phyloP scores from a whole-genome alignment of 768 basidiomycete genomes.

The Tubosaeta sp. region DNA sequence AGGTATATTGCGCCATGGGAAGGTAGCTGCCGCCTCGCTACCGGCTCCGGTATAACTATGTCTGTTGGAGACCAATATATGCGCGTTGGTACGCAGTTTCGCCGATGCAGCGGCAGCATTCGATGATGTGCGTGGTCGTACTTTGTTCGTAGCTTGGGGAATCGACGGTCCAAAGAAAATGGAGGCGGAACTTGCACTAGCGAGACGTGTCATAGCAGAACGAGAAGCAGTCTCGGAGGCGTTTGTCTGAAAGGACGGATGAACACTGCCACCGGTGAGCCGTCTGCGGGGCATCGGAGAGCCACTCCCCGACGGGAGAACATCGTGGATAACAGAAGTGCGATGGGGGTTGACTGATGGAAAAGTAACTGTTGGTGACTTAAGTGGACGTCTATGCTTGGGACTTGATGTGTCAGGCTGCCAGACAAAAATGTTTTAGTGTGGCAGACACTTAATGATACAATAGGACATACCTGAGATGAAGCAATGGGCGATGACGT shows the following conservation, averaged over 20 bases:
- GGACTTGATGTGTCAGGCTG: conserved; percentile 18
- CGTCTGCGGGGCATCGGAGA: conserved; percentile 57
- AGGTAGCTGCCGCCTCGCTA: conserved; percentile 26
- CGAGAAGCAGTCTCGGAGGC: conserved; percentile 27
- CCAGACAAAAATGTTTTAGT: neutral
- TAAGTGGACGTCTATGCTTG: conserved; percentile 6
- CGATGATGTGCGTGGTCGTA: conserved; percentile 23
- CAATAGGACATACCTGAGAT: conserved; percentile 18
- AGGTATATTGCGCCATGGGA: conserved; percentile 37
- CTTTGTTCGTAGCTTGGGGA: conserved; percentile 23
- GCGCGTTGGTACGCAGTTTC: conserved; percentile 7
- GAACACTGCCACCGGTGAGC: conserved; percentile 36
- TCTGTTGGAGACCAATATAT: conserved; percentile 41
- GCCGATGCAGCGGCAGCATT: conserved; percentile 9
- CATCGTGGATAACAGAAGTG: conserved; percentile 30
- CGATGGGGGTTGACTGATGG: conserved; percentile 41
- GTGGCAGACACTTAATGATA: neutral
- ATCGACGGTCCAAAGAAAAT: conserved; percentile 60
- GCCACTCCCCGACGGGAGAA: conserved; percentile 45
- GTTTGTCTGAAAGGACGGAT: conserved; percentile 30
- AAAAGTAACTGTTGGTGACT: conserved; percentile 26
- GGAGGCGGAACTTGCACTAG: conserved; percentile 53
- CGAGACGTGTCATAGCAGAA: conserved; percentile 45
- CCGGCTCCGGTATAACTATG: conserved; percentile 64
- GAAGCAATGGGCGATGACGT: conserved; percentile 40